phyloP scores from a whole-genome alignment of 1,284 basidiomycete genomes.

The Ceratobasidium sp. region DNA sequence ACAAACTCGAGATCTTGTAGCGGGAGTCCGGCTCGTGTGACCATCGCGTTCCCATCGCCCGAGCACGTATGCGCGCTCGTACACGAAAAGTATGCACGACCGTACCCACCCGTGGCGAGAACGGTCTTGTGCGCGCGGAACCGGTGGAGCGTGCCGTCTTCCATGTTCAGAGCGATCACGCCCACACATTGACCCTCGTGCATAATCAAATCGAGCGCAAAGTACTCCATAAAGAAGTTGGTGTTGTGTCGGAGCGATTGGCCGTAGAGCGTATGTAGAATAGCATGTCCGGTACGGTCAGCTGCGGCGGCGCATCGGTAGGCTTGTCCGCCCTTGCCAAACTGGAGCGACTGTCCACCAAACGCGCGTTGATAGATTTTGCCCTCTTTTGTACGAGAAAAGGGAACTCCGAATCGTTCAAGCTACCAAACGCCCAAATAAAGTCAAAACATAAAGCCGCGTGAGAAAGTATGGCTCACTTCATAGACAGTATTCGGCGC shows the following conservation, averaged over 20 bases:
- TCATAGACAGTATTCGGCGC: constrained; percentile 95
- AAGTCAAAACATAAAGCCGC: not conserved
- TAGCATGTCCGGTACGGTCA: constrained; percentile 98
- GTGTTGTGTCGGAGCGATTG: constrained; percentile 99
- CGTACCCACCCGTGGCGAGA: constrained; percentile 98
- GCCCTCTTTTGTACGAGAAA: constrained; percentile 98
- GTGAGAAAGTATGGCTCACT: constrained; percentile 66
- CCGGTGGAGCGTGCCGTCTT: constrained; percentile 98
- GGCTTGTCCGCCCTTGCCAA: constrained; percentile 98
- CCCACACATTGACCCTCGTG: constrained; percentile 99
- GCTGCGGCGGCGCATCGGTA: constrained; percentile 99
- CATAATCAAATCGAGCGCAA: constrained; percentile 98
- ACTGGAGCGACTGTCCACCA: constrained; percentile 98
- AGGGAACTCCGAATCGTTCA: constrained; percentile 99
- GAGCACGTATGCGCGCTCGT: constrained; percentile 99
- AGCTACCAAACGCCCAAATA: constrained; percentile 68
- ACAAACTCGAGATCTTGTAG: constrained; percentile 99
- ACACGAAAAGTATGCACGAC: constrained; percentile 98
- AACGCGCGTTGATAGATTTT: constrained; percentile 99
- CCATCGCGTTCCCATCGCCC: constrained; percentile 99
- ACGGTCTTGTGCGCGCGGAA: constrained; percentile 99
- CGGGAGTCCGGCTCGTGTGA: constrained; percentile 95
- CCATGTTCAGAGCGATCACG: constrained; percentile 99
- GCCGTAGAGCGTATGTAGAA: constrained; percentile 98
- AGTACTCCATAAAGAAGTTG: constrained; percentile 99